A percentile compares a stretch with the other conserved stretches of the same genome.
Evolutionary conservation across 2,329 filamentous ascomycete genomes (phyloP).

Genomic region (Aureobasidium sp.): DNA sequence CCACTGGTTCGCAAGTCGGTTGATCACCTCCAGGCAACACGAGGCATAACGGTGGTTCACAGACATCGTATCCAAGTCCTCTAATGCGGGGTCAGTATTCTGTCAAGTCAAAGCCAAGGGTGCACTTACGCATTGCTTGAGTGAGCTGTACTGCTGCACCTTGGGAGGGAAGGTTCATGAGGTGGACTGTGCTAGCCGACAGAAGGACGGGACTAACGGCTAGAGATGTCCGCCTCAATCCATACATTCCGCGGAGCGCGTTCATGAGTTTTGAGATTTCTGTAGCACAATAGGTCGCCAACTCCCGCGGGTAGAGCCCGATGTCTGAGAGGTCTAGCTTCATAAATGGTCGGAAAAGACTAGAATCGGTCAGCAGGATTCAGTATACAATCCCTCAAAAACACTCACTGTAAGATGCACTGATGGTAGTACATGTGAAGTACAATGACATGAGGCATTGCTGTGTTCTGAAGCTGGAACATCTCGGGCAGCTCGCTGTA

Average conservation of each 20-base stretch:
- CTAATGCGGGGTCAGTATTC: background rate
- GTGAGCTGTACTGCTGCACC: slow-evolving; percentile 33
- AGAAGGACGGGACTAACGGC: slow-evolving; percentile 36
- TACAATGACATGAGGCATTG: slow-evolving; percentile 65
- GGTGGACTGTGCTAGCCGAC: slow-evolving; percentile 38
- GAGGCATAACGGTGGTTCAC: slow-evolving; percentile 38
- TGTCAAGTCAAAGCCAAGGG: background rate
- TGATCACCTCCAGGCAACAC: slow-evolving; percentile 37
- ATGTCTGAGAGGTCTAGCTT: slow-evolving; percentile 54
- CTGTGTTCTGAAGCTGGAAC: slow-evolving; percentile 59
- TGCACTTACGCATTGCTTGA: slow-evolving; percentile 30
- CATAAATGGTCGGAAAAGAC: slow-evolving; percentile 65
- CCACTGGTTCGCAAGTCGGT: slow-evolving; percentile 38
- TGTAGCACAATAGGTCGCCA: slow-evolving; percentile 50
- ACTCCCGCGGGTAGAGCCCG: slow-evolving; percentile 55
- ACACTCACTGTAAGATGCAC: slow-evolving; percentile 57
- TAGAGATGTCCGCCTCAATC: slow-evolving; percentile 35
- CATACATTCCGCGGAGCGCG: slow-evolving; percentile 38
- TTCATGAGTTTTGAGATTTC: slow-evolving; percentile 37
- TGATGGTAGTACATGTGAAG: slow-evolving; percentile 39
- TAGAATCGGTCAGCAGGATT: slow-evolving; percentile 37
- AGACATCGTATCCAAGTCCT: slow-evolving; percentile 37
- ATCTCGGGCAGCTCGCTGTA: slow-evolving; percentile 60
- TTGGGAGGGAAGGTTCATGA: slow-evolving; percentile 37
- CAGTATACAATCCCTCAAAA: slow-evolving; percentile 51